phyloP scores from a whole-genome alignment of 2,329 filamentous ascomycete genomes.

The Talaromyces sp. region DNA sequence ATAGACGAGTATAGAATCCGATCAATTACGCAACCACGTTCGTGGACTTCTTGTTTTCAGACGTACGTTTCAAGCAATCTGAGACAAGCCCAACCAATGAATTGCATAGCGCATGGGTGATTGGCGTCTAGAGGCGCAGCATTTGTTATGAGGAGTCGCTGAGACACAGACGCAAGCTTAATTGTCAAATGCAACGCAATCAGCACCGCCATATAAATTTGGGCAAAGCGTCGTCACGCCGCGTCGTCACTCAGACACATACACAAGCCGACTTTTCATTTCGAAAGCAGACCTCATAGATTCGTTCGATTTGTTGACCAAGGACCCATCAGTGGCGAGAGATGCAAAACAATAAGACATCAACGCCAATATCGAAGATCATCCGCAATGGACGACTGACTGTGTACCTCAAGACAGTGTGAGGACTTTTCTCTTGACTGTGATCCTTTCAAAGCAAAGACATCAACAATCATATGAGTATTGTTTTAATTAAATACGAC shows the following conservation, averaged over 20 bases:
- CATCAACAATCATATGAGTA: neutral
- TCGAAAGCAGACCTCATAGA: neutral
- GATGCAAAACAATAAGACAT: neutral
- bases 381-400: neutral
- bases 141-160: neutral
- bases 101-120: neutral
- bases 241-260: neutral
- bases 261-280: neutral
- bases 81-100: neutral
- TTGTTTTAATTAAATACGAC: neutral
- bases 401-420: neutral
- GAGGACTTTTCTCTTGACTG: neutral
- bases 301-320: neutral
- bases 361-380: neutral
- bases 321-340: neutral
- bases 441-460: neutral
- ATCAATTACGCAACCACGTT: neutral
- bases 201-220: neutral
- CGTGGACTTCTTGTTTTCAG: neutral
- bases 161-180: neutral
- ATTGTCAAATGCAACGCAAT: neutral
- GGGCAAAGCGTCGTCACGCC: neutral
- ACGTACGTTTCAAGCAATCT: neutral
- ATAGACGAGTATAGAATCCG: neutral
- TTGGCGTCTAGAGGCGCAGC: neutral